Evolutionary conservation across 106 monocot genomes (phyloP), one percentile per base, ranked within the genome.

Genomic region (Gastrodia elata): DNA sequence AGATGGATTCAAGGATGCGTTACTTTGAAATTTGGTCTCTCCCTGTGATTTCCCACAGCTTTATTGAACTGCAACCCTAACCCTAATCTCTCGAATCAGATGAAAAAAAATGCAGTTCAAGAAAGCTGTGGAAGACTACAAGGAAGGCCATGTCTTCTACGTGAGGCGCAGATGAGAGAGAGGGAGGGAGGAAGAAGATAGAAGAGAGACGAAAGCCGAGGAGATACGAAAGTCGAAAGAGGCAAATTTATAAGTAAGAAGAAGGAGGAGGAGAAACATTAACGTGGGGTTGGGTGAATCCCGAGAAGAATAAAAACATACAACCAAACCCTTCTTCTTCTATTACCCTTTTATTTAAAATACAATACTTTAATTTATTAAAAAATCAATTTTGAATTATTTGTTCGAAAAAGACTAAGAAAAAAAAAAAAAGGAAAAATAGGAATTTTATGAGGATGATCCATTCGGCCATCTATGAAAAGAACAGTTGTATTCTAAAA

Each of bases 21-120:
- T 67, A 36, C 14, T 37, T 1, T 18, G 37, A 6, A 25, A 25
- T 39, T 40, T 39, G 69, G 69, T 11, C 40, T 83, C 83, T 88
- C 84, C 32, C 76, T 85, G 88, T 80, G 83, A 75, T 88, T 94
- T 94, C 87, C 94, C 94, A 89, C 94, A 94, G 91, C 91, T 91
- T 89, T 91, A 85, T 91, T 94, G 94, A 94, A 94, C 94, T 76
- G 91, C 91, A 91, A 78, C 38, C 69, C 69, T 69, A 69, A 67
- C 67, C 67, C 67, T 67, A 67, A 69, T 40, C 40, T 67, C 13
- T 11, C 39, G 9, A 0, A 26, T 0, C 40, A 11, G 69, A 22
- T 25, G 25, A 0, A 40, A 18, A n/a, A 9, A 26, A 3, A 25
- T 10, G 82, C 87, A 87, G 87, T 87, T 87, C 87, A 87, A 87